Percentiles rank a stretch among this genome's conserved stretches.
Conservation (phyloP, 495 filamentous ascomycete species). For the Talaromyces ruber region DNA sequence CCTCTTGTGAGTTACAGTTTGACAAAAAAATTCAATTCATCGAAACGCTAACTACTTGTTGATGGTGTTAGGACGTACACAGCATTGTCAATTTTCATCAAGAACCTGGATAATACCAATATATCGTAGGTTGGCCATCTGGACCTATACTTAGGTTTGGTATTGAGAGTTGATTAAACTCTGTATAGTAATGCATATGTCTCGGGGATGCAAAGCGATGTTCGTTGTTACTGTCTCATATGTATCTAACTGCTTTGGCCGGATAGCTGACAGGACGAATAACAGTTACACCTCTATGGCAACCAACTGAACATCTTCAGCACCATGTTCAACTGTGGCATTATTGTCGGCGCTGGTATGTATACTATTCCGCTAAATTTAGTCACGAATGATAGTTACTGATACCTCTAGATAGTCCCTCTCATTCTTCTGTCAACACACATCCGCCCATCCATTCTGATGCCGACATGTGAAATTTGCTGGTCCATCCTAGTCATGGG, state of each 20-base stretch:
- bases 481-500: constrained; percentile 1
- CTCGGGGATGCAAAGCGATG: constrained; percentile 44
- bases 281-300: constrained; percentile 36
- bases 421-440: constrained; percentile 35
- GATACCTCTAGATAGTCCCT: constrained; percentile 27
- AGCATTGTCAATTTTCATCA: not conserved
- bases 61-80: not conserved
- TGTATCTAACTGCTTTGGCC: too few relatives aligned
- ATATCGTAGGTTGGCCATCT: not conserved
- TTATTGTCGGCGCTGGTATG: constrained; percentile 31
- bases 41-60: not conserved
- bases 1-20: not conserved
- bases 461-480: constrained; percentile 37
- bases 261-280: not conserved
- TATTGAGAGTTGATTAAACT: not conserved
- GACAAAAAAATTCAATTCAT: too few relatives aligned
- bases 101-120: not conserved
- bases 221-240: not conserved
- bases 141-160: not conserved
- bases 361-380: not conserved
- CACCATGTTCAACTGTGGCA: constrained; percentile 45
- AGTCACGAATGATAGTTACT: not conserved
- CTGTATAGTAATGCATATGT: constrained; percentile 27
- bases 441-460: constrained; percentile 42
- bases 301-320: constrained; percentile 31